phyloP scores from a whole-genome alignment of 2,329 filamentous ascomycete genomes.

The Albophoma yamanashiensis region DNA sequence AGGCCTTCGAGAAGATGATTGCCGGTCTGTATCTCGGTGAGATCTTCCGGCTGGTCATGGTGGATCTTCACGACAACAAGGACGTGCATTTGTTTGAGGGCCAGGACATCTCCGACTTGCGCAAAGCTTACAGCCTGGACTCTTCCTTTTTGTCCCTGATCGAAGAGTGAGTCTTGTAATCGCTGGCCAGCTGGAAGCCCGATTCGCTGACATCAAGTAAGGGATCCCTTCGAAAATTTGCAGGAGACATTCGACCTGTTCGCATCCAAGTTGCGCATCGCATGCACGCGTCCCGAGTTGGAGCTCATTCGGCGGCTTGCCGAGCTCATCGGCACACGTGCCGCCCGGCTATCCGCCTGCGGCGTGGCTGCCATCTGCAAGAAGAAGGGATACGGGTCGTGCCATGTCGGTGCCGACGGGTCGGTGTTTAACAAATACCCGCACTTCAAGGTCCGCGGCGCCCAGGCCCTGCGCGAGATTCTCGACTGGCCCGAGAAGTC shows the following conservation, averaged over 20 bases:
- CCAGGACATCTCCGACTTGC: conserved; percentile 71
- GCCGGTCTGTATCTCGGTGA: conserved; percentile 90
- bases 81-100: conserved; percentile 67
- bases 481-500: conserved; percentile 79
- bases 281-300: conserved; percentile 64
- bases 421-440: conserved; percentile 99
- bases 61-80: conserved; percentile 75
- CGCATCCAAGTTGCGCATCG: conserved; percentile 61
- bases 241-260: conserved; percentile 81
- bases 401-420: conserved; percentile 93
- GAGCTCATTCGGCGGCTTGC: conserved; percentile 82
- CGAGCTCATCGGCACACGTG: conserved; percentile 89
- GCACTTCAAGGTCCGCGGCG: conserved; percentile 89
- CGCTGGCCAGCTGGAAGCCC: not conserved
- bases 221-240: conserved; percentile 91
- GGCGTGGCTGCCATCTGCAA: conserved; percentile 93
- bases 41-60: conserved; percentile 78
- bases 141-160: conserved; percentile 88
- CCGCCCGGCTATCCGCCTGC: conserved; percentile 84
- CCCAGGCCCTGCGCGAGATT: conserved; percentile 84
- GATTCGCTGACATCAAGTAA: conserved; percentile 20
- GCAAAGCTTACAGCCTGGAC: conserved; percentile 82
- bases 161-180: conserved; percentile 55
- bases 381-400: conserved; percentile 82
- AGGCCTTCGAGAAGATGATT: conserved; percentile 97